phyloP scores from a whole-genome alignment of 2,329 filamentous ascomycete genomes.

The Colletotrichum nymphaeae region DNA sequence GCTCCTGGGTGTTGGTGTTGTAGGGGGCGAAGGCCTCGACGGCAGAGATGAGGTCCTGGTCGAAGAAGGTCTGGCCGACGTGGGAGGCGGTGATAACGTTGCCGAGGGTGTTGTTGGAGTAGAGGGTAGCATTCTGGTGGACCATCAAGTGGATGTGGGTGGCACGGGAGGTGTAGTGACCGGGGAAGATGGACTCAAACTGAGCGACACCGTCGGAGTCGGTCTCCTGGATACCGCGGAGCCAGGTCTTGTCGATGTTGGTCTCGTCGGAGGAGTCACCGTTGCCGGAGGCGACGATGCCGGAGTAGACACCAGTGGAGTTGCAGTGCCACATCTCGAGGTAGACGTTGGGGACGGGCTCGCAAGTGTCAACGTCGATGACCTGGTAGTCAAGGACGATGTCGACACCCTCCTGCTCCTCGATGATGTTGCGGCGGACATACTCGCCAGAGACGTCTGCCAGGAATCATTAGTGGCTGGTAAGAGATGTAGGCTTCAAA shows the following conservation, averaged over 20 bases:
- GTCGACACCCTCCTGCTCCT: slow-evolving; percentile 53
- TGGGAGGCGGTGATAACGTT: slow-evolving; percentile 62
- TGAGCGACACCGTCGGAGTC: slow-evolving; percentile 52
- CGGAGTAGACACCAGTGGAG: slow-evolving; percentile 57
- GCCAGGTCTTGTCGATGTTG: slow-evolving; percentile 49
- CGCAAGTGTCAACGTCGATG: slow-evolving; percentile 55
- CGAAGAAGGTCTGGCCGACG: slow-evolving; percentile 73
- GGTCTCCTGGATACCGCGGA: slow-evolving; percentile 53
- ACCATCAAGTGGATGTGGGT: slow-evolving; percentile 54
- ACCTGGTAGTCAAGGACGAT: slow-evolving; percentile 56
- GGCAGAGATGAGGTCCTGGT: slow-evolving; percentile 62
- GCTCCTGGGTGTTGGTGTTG: slow-evolving; percentile 51
- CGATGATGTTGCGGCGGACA: slow-evolving; percentile 52
- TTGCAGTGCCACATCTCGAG: slow-evolving; percentile 60
- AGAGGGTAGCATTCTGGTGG: slow-evolving; percentile 44
- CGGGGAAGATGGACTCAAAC: slow-evolving; percentile 56
- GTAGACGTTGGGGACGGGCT: slow-evolving; percentile 51
- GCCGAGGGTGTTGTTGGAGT: slow-evolving; percentile 47
- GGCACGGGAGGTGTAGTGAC: slow-evolving; percentile 54
- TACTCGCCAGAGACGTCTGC: slow-evolving; percentile 49
- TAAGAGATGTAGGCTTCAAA: too few species aligned
- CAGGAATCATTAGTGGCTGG: not conserved
- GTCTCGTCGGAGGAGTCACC: slow-evolving; percentile 42
- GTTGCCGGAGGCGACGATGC: slow-evolving; percentile 49
- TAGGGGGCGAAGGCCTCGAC: slow-evolving; percentile 62